A percentile compares a stretch with the other conserved stretches of the same genome.
Conservation (phyloP, 306 rosid genomes). For the Lablab purpureus region DNA sequence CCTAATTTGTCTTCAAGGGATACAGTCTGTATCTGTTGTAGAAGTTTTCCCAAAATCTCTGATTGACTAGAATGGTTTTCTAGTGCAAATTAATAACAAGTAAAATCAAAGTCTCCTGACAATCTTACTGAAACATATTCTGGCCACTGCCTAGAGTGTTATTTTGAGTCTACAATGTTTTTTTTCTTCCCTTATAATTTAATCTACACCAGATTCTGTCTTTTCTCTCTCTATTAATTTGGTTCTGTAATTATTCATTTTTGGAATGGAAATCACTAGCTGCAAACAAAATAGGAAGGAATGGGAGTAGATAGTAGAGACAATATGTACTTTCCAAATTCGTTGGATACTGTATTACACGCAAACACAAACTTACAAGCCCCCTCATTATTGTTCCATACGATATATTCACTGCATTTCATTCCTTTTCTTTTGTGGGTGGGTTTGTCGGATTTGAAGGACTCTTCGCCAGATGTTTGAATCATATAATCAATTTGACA, state of each 20-base stretch:
- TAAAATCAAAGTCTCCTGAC: neutral
- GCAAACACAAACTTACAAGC: constrained; percentile 25
- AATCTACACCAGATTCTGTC: neutral
- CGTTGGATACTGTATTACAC: neutral
- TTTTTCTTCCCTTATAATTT: neutral
- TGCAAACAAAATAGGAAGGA: constrained; percentile 19
- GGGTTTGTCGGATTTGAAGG: constrained; percentile 56
- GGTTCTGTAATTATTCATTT: constrained; percentile 19
- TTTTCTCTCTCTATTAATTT: neutral
- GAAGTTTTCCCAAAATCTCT: neutral
- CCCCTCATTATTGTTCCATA: constrained; percentile 1
- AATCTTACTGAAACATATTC: constrained; percentile 10
- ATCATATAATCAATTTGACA: constrained; percentile 77
- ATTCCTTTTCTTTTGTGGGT: constrained; percentile 35
- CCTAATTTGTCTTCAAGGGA: constrained; percentile 3
- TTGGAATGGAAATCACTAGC: constrained; percentile 20
- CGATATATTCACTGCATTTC: constrained; percentile 41
- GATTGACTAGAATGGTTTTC: constrained; percentile 14
- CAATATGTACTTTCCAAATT: neutral
- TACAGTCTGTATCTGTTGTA: neutral
- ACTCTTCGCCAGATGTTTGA: constrained; percentile 88
- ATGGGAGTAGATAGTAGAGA: constrained; percentile 26
- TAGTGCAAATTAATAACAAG: constrained; percentile 3
- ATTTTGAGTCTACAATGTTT: neutral
- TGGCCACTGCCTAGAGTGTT: constrained; percentile 13